Percentiles rank a stretch among this genome's conserved stretches.
These are phyloP conservation scores for Misopates orontium DNA, from an alignment of 257 asterid genomes.

Conservation along the genomic window DNA sequence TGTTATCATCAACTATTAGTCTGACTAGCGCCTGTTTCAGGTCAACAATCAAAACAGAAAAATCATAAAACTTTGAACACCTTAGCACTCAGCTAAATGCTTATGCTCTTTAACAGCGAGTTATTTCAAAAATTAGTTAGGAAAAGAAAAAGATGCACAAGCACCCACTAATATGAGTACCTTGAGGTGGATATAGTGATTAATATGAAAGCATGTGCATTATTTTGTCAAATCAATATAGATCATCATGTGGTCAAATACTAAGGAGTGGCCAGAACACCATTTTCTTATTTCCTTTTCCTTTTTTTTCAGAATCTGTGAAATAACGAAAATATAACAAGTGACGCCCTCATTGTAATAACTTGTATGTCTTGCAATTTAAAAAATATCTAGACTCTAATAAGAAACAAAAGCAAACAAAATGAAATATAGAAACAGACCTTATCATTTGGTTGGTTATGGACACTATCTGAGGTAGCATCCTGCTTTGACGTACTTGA, in stretches of 20 bases:
- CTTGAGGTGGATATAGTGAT: background rate
- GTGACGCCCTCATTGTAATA: no score
- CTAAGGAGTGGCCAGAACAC: background rate
- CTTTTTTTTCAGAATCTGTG: background rate
- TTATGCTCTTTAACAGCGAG: background rate
- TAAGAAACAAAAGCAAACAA: constrained; percentile 18
- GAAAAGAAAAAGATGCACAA: background rate
- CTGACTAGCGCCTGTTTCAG: no score
- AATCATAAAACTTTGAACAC: no score
- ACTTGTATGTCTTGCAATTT: background rate
- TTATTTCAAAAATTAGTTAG: background rate
- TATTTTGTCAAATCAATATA: background rate
- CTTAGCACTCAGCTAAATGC: background rate
- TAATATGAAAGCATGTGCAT: background rate
- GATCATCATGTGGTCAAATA: background rate
- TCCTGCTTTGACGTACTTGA: constrained; percentile 29
- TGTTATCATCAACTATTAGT: no score
- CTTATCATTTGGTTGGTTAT: constrained; percentile 46
- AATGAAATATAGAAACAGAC: constrained; percentile 30
- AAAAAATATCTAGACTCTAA: background rate
- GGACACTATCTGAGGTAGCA: constrained; percentile 26
- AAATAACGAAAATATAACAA: no score
- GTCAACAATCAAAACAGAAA: no score
- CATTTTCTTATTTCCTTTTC: background rate
- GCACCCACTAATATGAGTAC: background rate